phyloP scores from a whole-genome alignment of 768 basidiomycete species.

The Saitozyma podzolica region DNA sequence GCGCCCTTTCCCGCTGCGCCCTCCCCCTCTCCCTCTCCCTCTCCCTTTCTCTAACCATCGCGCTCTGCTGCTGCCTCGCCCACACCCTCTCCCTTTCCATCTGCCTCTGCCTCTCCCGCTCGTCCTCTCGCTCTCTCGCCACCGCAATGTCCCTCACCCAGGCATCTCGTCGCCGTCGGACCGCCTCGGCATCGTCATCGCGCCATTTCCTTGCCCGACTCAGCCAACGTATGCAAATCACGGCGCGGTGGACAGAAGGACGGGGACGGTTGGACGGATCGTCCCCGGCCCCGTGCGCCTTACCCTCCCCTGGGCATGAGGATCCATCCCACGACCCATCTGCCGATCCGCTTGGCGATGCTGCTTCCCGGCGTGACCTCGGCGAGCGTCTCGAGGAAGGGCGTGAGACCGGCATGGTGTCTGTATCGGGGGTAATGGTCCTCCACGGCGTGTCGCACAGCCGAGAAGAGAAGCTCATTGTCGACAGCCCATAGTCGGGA shows the following conservation, averaged over 20 bases:
- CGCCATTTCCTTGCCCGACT: no score
- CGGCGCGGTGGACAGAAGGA: no score
- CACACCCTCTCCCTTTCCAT: constrained; percentile 32
- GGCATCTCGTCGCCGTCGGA: no score
- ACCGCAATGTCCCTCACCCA: no score
- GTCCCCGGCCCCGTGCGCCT: background rate
- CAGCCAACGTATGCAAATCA: no score
- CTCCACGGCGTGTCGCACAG: constrained; percentile 38
- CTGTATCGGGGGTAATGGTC: constrained; percentile 29
- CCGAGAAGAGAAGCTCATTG: constrained; percentile 41
- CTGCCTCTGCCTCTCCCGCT: constrained; percentile 15
- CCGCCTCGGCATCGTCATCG: no score
- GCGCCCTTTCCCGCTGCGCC: constrained; percentile 24
- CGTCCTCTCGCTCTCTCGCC: no score
- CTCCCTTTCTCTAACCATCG: constrained; percentile 44
- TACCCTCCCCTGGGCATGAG: constrained; percentile 18
- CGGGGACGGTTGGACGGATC: background rate
- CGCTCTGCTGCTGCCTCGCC: constrained; percentile 55
- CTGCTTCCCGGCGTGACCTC: constrained; percentile 19
- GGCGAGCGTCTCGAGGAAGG: constrained; percentile 19
- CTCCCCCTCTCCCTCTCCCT: constrained; percentile 52
- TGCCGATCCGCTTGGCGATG: constrained; percentile 15
- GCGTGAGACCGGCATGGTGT: constrained; percentile 35
- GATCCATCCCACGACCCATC: constrained; percentile 29
- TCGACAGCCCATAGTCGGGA: constrained; percentile 37